These are phyloP conservation scores for Pulveroboletus ravenelii DNA, from an alignment of 768 basidiomycete species.

Conservation along the genomic window DNA sequence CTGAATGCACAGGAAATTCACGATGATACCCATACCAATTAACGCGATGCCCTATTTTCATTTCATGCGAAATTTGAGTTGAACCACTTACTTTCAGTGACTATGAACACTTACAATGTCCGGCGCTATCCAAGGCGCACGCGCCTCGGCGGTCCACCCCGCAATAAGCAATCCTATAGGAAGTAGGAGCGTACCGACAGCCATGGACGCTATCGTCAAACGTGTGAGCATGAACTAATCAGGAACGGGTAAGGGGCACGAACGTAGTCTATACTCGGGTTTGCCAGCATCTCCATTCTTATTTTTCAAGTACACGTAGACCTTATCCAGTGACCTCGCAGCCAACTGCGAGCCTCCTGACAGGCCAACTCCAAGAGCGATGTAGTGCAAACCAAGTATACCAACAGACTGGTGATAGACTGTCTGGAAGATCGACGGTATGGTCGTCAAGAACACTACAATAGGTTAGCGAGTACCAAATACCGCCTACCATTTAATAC, in stretches of 20 bases:
- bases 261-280: constrained; percentile 52
- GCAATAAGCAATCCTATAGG: constrained; percentile 65
- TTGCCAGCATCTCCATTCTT: constrained; percentile 51
- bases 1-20: constrained; percentile 58
- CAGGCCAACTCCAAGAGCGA: constrained; percentile 66
- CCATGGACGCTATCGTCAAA: constrained; percentile 45
- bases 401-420: constrained; percentile 53
- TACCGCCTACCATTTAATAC: constrained; percentile 16
- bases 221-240: background rate
- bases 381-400: constrained; percentile 63
- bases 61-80: background rate
- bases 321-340: constrained; percentile 50
- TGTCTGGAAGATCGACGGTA: constrained; percentile 53
- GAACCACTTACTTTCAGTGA: no score
- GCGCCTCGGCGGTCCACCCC: constrained; percentile 62
- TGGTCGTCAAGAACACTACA: constrained; percentile 64
- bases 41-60: constrained; percentile 48
- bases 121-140: constrained; percentile 64
- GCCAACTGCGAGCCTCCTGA: constrained; percentile 47
- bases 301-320: constrained; percentile 47
- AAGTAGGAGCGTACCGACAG: constrained; percentile 53
- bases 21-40: constrained; percentile 53
- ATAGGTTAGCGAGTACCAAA: background rate
- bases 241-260: constrained; percentile 8
- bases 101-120: constrained; percentile 47